Percentiles rank a stretch among this genome's conserved stretches.
Evolutionary conservation across 2,329 filamentous ascomycete genomes (phyloP).

Genomic region (Colletotrichum cordylinicola): DNA sequence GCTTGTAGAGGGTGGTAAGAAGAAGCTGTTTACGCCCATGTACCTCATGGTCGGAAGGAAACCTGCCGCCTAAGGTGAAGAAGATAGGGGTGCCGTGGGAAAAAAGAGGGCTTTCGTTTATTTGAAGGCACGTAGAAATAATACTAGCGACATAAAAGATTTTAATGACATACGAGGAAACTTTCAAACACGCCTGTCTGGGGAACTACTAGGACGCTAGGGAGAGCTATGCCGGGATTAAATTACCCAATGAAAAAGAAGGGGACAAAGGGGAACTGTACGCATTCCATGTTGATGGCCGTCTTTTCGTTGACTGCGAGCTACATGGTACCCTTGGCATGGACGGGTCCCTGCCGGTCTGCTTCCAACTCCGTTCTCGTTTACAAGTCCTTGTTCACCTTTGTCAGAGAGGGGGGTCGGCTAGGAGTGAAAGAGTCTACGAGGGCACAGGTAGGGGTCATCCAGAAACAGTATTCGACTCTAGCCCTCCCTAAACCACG

Average conservation of each 20-base stretch:
- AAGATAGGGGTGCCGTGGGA: background rate
- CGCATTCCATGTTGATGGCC: too few species aligned
- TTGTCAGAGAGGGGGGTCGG: too few species aligned
- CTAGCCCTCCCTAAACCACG: too few species aligned
- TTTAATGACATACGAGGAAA: background rate
- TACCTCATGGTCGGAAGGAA: slow-evolving; percentile 96
- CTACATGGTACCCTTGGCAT: background rate
- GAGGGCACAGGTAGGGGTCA: too few species aligned
- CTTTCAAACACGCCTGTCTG: too few species aligned
- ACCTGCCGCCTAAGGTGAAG: slow-evolving; percentile 50
- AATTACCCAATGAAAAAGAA: too few species aligned
- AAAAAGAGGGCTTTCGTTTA: background rate
- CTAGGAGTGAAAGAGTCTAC: too few species aligned
- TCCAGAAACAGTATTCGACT: too few species aligned
- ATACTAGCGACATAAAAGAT: background rate
- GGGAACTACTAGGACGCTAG: background rate
- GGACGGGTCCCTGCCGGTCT: background rate
- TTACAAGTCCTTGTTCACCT: background rate
- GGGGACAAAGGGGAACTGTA: too few species aligned
- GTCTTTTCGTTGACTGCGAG: background rate
- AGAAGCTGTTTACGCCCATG: slow-evolving; percentile 97
- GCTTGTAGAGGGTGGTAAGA: slow-evolving; percentile 82
- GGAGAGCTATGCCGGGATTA: too few species aligned
- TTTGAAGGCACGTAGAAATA: background rate
- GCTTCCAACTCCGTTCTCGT: background rate